These are phyloP conservation scores for Acanthamoeba quina DNA, from an alignment of 208 protist species.

Conservation along the genomic window DNA sequence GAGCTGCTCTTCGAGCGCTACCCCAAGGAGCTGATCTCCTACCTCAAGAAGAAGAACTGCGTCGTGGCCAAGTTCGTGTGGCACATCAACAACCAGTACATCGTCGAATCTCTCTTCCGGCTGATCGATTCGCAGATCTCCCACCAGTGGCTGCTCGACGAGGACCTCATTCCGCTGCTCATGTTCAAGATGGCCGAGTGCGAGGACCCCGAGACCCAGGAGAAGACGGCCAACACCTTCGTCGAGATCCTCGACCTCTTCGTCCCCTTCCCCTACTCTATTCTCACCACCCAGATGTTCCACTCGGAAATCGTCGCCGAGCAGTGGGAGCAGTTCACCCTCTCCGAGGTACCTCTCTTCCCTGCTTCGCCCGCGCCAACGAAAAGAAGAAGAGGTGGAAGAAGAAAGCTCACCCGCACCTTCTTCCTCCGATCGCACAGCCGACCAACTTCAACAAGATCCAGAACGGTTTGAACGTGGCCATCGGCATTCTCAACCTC, in stretches of 20 bases:
- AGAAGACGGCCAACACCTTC: constrained; percentile 66
- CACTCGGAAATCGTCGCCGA: constrained; percentile 58
- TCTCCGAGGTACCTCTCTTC: constrained; percentile 23
- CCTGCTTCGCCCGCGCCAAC: not conserved
- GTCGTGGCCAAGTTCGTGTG: constrained; percentile 62
- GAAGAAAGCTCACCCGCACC: not conserved
- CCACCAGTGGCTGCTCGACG: constrained; percentile 54
- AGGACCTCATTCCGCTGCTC: constrained; percentile 52
- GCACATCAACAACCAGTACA: constrained; percentile 74
- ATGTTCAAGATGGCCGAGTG: constrained; percentile 73
- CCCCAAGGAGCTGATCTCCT: constrained; percentile 53
- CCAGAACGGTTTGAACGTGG: constrained; percentile 60
- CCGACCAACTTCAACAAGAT: constrained; percentile 52
- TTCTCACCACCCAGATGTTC: constrained; percentile 66
- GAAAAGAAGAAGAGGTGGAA: too few species aligned
- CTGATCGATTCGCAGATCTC: constrained; percentile 57
- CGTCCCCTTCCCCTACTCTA: constrained; percentile 62
- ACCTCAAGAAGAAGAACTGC: constrained; percentile 61
- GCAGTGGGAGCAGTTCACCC: constrained; percentile 57
- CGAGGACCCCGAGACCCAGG: constrained; percentile 66
- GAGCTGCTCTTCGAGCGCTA: constrained; percentile 57
- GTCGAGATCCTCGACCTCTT: constrained; percentile 64
- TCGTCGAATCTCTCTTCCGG: constrained; percentile 57
- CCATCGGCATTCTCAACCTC: constrained; percentile 54
- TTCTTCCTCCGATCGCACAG: not conserved